Base-by-base conservation (phyloP, 306 rosid species). In the Castanea mollissima region DNA sequence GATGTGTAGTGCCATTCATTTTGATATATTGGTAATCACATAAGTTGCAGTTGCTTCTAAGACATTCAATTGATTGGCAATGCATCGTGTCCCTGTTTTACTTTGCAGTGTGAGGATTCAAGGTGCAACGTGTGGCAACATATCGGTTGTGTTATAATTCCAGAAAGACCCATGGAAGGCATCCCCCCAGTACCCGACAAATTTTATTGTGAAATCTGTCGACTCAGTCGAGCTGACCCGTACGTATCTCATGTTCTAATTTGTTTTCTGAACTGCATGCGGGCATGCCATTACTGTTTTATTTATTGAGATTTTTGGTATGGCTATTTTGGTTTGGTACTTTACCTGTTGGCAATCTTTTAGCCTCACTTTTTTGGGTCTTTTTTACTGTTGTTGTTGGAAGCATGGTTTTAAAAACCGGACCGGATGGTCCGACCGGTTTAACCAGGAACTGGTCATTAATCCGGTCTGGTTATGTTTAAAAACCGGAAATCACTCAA, bases 221-320 rank as follows among this genome's bases (percentile, higher is more conserved):
- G 99, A 69, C 97, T 96, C 78, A 88, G 46, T 59, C 99, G 99
- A 18, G 97, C 99, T 85, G 98, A 96, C 54, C 99, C 99, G 99
- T 93, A 90, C 72, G 99, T 87, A 44, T 85, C 64, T 67, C 62
- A 63, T 76, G 56, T 74, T 76, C 55, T 58, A 35, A 41, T 84
- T n/a, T 62, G 71, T 13, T 41, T 84, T 84, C 76, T 35, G 32
- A 23, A 63, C 6, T 23, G 67, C 16, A 23, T 19, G 34, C 73
- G 58, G 55, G 68, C 65, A 68, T 46, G 82, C 18, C 51, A 64
- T 72, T 29, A 52, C 20, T 74, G 60, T 54, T 15, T 75, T 41
- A 9, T 41, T 41, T 41, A 41, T 41, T 41, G 2, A 8, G 34
- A 69, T 29, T 73, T 68, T 68, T 64, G 76, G 29, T 58, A 55